Percentiles rank a stretch among this genome's conserved stretches.
These are phyloP conservation scores for Ogataea methylovora DNA, from an alignment of 805 yeast species.

Conservation along the genomic window DNA sequence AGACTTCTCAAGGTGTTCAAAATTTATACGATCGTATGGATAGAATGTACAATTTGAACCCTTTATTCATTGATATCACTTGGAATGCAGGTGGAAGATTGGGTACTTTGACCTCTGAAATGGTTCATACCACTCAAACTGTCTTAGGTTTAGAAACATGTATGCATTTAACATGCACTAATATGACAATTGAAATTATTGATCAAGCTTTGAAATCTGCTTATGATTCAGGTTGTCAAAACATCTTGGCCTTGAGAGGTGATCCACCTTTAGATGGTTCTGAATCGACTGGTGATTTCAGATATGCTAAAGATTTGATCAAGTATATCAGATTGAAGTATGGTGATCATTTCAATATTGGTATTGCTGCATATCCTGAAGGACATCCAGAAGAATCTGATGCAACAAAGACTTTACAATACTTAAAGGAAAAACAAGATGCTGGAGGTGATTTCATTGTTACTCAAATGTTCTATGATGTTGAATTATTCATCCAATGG, in stretches of 20 bases:
- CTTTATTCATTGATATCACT: constrained; percentile 90
- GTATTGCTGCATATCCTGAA: constrained; percentile 97
- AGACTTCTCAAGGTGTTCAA: constrained; percentile 94
- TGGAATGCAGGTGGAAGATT: constrained; percentile 98
- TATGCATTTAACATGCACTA: constrained; percentile 96
- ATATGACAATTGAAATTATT: constrained; percentile 75
- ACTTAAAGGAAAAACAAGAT: constrained; percentile 81
- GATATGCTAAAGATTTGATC: constrained; percentile 83
- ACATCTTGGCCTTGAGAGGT: constrained; percentile 90
- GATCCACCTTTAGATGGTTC: constrained; percentile 82
- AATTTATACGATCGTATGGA: constrained; percentile 96
- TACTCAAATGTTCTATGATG: constrained; percentile 97
- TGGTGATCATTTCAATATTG: constrained; percentile 88
- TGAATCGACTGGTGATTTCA: constrained; percentile 76
- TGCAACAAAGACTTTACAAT: constrained; percentile 42
- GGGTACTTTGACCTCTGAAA: constrained; percentile 78
- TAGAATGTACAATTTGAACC: constrained; percentile 87
- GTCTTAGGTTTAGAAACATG: constrained; percentile 92
- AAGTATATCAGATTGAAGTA: constrained; percentile 64
- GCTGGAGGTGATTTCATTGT: constrained; percentile 91
- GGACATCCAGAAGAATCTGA: constrained; percentile 88
- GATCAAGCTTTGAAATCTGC: constrained; percentile 84
- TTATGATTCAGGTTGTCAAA: constrained; percentile 87
- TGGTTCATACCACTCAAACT: constrained; percentile 85
- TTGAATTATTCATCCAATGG: constrained; percentile 79